Evolutionary conservation across 1,284 basidiomycete genomes (phyloP), one percentile per base, ranked within the genome.

Genomic region (Nidula niveotomentosa): DNA sequence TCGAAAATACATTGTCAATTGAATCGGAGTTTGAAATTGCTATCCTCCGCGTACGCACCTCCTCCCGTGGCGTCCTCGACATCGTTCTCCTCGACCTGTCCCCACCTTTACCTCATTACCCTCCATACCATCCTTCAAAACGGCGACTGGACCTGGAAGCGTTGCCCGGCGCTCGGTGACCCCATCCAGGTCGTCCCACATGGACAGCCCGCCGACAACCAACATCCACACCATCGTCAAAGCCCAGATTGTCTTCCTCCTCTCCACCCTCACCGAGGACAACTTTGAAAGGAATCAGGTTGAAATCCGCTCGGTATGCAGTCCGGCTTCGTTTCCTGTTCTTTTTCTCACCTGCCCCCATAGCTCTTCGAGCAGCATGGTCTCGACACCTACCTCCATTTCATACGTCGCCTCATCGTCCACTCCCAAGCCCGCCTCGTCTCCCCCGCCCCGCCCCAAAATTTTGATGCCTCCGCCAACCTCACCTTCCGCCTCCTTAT

Each of bases 281-380:
- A 94, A 94, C 73, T 97, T 94, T 69, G 91, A 93, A 69, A 86
- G 91, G 69, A 93, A 96, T 71, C 88, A 94, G 68, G 76, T 85
- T 55, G 94, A 97, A 78, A 96, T 97, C 65, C 87, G 91, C 67
- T 91, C 91, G 57, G 94, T 96, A 23, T 23, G 23, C 23, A 23
- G 23, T 23, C 23, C 23, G 23, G 23, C 23, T 23, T 23, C 23
- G 23, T 23, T 23, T 23, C 23, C 23, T 3, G 23, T 23, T 23
- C 23, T 23, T 23, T 23, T 23, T 23, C 23, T 23, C 23, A 23
- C 23, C 23, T 23, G 23, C 23, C 13, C 23, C 12, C 23, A 23
- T 70, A 97, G 94, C 84, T 97, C 64, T 93, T 93, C 60, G 93
- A 96, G 68, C 91, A 93, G 69, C 93, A 97, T 81, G 93, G 94